phyloP scores from a whole-genome alignment of 2,329 filamentous ascomycete species.

The Stachybotrys elegans region DNA sequence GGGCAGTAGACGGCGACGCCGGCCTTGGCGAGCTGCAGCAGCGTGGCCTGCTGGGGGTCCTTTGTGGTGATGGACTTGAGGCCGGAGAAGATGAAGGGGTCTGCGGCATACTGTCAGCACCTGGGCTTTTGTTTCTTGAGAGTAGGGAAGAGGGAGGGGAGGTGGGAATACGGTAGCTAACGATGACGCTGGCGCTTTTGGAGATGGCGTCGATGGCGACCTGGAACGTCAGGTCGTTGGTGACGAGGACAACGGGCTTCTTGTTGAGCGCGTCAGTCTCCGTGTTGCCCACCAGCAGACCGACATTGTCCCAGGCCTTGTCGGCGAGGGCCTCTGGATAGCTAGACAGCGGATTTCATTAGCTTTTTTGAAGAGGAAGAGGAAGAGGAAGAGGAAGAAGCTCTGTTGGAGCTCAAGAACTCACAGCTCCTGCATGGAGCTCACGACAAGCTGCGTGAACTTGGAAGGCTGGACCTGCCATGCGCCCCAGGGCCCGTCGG shows the following conservation, averaged over 20 bases:
- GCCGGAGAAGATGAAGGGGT: slow-evolving; percentile 93
- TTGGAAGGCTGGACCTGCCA: slow-evolving; percentile 31
- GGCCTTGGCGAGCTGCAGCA: slow-evolving; percentile 75
- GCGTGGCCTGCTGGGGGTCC: slow-evolving; percentile 80
- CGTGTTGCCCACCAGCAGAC: slow-evolving; percentile 59
- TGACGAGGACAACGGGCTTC: slow-evolving; percentile 46
- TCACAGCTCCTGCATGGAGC: slow-evolving; percentile 74
- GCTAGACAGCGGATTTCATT: slow-evolving; percentile 48
- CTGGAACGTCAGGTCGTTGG: slow-evolving; percentile 83
- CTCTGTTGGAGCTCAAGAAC: too few species aligned
- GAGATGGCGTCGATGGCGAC: slow-evolving; percentile 88
- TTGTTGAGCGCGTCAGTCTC: slow-evolving; percentile 20
- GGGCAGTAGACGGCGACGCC: slow-evolving; percentile 95
- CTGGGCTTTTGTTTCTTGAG: too few species aligned
- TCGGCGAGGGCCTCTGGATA: slow-evolving; percentile 90
- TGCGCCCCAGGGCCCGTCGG: slow-evolving; percentile 29
- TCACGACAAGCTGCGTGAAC: slow-evolving; percentile 60
- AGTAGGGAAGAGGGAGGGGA: slow-evolving; percentile 3
- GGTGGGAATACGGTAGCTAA: slow-evolving; percentile 69
- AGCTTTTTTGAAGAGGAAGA: too few species aligned
- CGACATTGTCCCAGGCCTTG: slow-evolving; percentile 94
- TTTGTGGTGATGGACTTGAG: slow-evolving; percentile 81
- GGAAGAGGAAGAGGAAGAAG: too few species aligned
- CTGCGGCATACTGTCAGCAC: slow-evolving; percentile 36
- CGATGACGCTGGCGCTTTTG: slow-evolving; percentile 69